Percentiles rank a stretch among this genome's conserved stretches.
Evolutionary conservation across 176 grass and related monocot species (phyloP).

Genomic region (Bonia amplexicaulis): DNA sequence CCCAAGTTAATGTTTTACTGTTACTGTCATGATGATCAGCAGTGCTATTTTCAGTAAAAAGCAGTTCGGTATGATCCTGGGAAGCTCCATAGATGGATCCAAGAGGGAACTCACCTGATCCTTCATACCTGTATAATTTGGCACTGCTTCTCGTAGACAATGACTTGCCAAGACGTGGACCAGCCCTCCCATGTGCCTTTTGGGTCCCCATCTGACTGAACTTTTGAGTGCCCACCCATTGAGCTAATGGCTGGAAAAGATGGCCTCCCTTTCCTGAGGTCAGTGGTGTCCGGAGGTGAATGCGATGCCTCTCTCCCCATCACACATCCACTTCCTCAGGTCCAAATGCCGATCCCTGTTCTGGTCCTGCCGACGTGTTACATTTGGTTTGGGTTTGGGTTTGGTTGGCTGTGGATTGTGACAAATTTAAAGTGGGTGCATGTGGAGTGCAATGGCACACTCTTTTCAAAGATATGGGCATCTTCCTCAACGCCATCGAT

Average conservation of each 20-base stretch:
- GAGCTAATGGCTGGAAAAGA: conserved; percentile 3
- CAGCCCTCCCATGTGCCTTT: conserved; percentile 23
- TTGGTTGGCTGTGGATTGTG: neutral
- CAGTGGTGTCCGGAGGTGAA: conserved; percentile 26
- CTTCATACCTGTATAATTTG: conserved; percentile 4
- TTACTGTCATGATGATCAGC: neutral
- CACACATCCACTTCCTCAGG: conserved; percentile 17
- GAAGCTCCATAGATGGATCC: conserved; percentile 17
- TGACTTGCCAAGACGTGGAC: conserved; percentile 21
- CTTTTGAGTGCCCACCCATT: neutral
- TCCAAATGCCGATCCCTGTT: neutral
- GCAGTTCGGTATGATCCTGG: neutral
- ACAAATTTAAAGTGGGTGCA: conserved; percentile 41
- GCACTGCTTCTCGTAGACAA: conserved; percentile 15
- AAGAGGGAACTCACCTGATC: conserved; percentile 19
- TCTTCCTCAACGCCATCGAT: conserved; percentile 7
- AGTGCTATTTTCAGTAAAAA: conserved; percentile 7
- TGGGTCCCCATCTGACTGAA: conserved; percentile 41
- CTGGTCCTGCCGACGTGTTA: conserved; percentile 8
- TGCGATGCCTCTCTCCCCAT: conserved; percentile 30
- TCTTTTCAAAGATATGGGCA: conserved; percentile 36
- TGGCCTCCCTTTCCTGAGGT: neutral
- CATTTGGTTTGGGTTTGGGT: neutral
- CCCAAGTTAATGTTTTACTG: neutral
- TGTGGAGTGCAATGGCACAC: conserved; percentile 14